These are phyloP conservation scores for Populus hybrid DNA, from an alignment of 441 rosid species.

Conservation along the genomic window DNA sequence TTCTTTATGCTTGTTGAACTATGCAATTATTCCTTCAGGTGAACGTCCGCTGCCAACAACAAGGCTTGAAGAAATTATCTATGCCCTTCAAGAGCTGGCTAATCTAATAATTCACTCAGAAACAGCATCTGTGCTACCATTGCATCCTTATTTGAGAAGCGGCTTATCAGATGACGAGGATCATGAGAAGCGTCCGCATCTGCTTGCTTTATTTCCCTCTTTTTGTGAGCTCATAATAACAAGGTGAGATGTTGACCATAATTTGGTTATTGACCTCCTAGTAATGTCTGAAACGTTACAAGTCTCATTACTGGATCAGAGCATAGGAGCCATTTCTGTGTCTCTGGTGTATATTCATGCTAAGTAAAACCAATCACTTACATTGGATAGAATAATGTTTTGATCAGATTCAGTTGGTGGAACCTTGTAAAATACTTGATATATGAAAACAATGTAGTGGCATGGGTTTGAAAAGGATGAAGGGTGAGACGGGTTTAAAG, in stretches of 20 bases:
- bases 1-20: conserved; percentile 16
- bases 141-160: conserved; percentile 54
- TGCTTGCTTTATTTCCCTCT: conserved; percentile 80
- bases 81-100: conserved; percentile 67
- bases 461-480: not conserved
- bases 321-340: not conserved
- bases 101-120: conserved; percentile 60
- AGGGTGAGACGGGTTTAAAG: not conserved
- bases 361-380: too few species aligned
- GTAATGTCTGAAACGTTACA: too few species aligned
- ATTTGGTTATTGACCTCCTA: not conserved
- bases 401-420: not conserved
- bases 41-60: conserved; percentile 62
- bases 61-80: conserved; percentile 81
- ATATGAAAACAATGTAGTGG: not conserved
- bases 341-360: not conserved
- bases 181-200: conserved; percentile 50
- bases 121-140: conserved; percentile 69
- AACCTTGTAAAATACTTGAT: not conserved
- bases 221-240: conserved; percentile 82
- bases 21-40: conserved; percentile 42
- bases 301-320: not conserved
- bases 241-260: conserved; percentile 48
- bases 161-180: conserved; percentile 39
- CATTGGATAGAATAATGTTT: not conserved